A percentile compares a stretch with the other conserved stretches of the same genome.
Conservation (phyloP, 148 eudicot genomes). For the Mesembryanthemum crystallinum region DNA sequence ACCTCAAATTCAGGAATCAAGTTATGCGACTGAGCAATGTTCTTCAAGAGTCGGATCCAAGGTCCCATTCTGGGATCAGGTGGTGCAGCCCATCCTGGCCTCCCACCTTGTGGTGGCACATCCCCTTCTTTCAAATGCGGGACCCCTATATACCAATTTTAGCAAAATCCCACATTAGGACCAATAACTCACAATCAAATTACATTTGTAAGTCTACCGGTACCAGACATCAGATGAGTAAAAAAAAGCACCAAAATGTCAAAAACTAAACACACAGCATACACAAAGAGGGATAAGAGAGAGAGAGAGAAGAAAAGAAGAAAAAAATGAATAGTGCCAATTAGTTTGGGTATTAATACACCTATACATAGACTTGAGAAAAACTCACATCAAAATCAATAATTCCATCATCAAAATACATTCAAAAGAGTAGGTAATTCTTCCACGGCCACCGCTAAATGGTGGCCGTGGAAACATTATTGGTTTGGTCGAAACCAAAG, state of each 20-base stretch:
- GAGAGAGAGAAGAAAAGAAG: no score
- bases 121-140: conserved; percentile 88
- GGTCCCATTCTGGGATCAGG: conserved; percentile 80
- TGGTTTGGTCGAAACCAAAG: no score
- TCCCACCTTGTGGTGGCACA: conserved; percentile 81
- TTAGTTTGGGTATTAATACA: no score
- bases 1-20: conserved; percentile 90
- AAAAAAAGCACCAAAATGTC: no score
- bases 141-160: conserved; percentile 48
- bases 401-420: not conserved
- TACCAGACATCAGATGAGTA: no score
- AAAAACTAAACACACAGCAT: no score
- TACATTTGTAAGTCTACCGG: not conserved
- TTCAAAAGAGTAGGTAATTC: no score
- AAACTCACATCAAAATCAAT: not conserved
- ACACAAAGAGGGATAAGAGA: no score
- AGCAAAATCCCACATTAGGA: conserved; percentile 4
- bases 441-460: no score
- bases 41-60: conserved; percentile 68
- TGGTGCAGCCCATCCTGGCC: conserved; percentile 85
- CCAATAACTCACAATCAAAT: not conserved
- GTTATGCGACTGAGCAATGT: conserved; percentile 57
- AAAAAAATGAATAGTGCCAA: no score
- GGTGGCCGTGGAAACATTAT: no score
- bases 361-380: no score